Evolutionary conservation across 202 grass and related monocot species (phyloP), one percentile per base, ranked within the genome.

Genomic region (Schoenoplectus tabernaemontani): DNA sequence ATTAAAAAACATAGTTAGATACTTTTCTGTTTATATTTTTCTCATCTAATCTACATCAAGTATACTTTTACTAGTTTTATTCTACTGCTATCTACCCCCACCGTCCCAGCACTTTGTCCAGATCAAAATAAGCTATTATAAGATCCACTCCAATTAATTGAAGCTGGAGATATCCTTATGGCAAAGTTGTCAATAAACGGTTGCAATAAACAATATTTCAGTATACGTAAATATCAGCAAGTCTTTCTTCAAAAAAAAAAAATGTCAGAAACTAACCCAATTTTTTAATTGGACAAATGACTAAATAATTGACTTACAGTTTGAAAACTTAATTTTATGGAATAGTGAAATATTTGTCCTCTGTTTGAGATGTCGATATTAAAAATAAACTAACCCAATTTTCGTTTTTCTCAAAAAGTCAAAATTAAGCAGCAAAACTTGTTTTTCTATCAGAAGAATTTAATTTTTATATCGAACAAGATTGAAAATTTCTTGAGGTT

Each of bases 91-190:
- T 79, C 57, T 63, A 79, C 20, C 41, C 57, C 59, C 77, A 79
- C 77, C 77, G 77, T 79, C 77, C 38, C 58, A 34, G 7, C 77
- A 50, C 37, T 64, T 79, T 34, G 77, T 79, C 77, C 77, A 63
- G 30, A 62, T 63, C 77, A 19, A 64, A 79, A 39, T 11, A 62
- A 79, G 37, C 39, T 48, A 9, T 42, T 46, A n/a, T 64, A 0
- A 16, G 7, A 79, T 79, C 6, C 38, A 16, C 77, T 64, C 77
- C 77, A 47, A 64, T 79, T 63, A n/a, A 30, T 5, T 28, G 5
- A 78, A 57, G 60, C 38, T 78, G 75, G 75, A 78, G 56, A 59
- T 22, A 1, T 78, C 13, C 24, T 9, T 17, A 13, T 0, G 4
- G 7, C 23, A 19, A 16, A 22, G 7, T n/a, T n/a, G n/a, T n/a